Evolutionary conservation across 768 basidiomycete genomes (phyloP).

Genomic region (Tremella yokohamensis): DNA sequence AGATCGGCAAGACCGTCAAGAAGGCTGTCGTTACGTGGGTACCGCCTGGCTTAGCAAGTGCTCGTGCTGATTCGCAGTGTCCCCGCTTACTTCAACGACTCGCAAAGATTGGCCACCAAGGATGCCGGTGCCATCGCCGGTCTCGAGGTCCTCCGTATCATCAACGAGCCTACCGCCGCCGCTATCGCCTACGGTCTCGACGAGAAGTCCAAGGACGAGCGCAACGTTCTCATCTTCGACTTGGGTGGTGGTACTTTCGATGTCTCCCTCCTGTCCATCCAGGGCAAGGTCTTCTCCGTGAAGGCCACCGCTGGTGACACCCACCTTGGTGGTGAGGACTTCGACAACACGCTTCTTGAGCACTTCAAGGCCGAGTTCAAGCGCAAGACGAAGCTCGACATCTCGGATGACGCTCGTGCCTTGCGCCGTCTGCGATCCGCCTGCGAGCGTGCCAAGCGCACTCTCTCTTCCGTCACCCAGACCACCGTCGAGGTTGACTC

Average conservation of each 20-base stretch:
- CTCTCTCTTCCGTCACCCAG: conserved; percentile 94
- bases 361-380: conserved; percentile 99
- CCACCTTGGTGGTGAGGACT: conserved; percentile 99
- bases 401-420: conserved; percentile 95
- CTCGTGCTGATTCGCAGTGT: conserved; percentile 55
- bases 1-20: conserved; percentile 96
- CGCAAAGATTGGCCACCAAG: conserved; percentile 97
- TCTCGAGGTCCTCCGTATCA: conserved; percentile 99
- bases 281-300: conserved; percentile 80
- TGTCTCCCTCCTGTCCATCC: conserved; percentile 97
- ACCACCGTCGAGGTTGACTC: conserved; percentile 99
- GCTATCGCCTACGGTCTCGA: conserved; percentile 97
- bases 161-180: conserved; percentile 99
- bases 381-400: conserved; percentile 92
- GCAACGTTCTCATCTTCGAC: conserved; percentile 99
- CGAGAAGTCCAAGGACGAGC: conserved; percentile 88
- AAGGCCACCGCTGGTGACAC: conserved; percentile 98
- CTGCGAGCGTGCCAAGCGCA: conserved; percentile 99
- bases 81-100: conserved; percentile 99
- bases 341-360: conserved; percentile 95
- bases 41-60: conserved; percentile 3
- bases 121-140: conserved; percentile 98
- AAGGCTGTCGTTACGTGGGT: conserved; percentile 97
- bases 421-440: conserved; percentile 90
- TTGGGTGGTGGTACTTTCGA: conserved; percentile 99